Evolutionary conservation across 1,139 yeast species (phyloP).

Genomic region (Hyphopichia pseudoburtonii): DNA sequence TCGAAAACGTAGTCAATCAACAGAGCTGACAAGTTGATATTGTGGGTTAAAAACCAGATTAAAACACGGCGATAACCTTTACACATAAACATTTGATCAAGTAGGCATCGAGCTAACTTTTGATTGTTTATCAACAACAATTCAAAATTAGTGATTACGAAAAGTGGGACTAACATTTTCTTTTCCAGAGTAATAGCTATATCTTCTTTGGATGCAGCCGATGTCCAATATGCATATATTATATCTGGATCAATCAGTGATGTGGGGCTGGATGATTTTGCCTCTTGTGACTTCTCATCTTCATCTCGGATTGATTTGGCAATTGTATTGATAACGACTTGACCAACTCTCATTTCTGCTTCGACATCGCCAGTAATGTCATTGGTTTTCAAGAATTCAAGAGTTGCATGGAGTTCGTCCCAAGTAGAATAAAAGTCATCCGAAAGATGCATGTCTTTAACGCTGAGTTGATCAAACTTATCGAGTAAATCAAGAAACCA

Average conservation of each 20-base stretch:
- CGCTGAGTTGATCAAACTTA: constrained; percentile 15
- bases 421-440: constrained; percentile 32
- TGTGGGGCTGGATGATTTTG: constrained; percentile 10
- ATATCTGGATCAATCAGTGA: constrained; percentile 50
- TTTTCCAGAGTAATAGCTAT: constrained; percentile 25
- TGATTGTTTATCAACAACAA: constrained; percentile 34
- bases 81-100: constrained; percentile 72
- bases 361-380: constrained; percentile 26
- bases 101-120: constrained; percentile 50
- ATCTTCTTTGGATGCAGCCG: constrained; percentile 28
- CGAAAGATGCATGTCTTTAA: constrained; percentile 17
- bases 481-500: constrained; percentile 19
- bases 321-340: constrained; percentile 45
- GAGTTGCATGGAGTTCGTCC: constrained; percentile 26
- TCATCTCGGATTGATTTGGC: constrained; percentile 51
- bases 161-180: constrained; percentile 38
- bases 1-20: constrained; percentile 60
- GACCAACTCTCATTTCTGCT: constrained; percentile 35
- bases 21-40: constrained; percentile 52
- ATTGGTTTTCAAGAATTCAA: constrained; percentile 27
- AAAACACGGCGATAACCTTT: constrained; percentile 58
- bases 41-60: constrained; percentile 69
- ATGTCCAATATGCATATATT: constrained; percentile 46
- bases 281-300: constrained; percentile 4
- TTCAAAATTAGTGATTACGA: constrained; percentile 43